Evolutionary conservation across 129 eudicot genomes (phyloP).

Genomic region (Escallonia herrerae): DNA sequence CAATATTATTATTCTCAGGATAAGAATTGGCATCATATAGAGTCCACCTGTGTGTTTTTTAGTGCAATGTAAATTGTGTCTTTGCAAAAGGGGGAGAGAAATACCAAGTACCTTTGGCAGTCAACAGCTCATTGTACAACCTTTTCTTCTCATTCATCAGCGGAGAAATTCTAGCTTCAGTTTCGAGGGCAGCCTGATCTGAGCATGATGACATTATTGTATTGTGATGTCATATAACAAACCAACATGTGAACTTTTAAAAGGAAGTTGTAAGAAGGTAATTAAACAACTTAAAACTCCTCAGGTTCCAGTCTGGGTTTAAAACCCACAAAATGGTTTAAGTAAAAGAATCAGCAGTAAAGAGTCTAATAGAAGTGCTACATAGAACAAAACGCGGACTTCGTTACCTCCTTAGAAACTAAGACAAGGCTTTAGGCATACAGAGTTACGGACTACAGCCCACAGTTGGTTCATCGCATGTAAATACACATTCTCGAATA

Average conservation of each 20-base stretch:
- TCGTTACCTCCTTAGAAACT: too few relatives aligned
- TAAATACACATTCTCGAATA: too few relatives aligned
- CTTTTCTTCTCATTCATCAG: slow-evolving; percentile 74
- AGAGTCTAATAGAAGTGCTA: too few relatives aligned
- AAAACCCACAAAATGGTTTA: too few relatives aligned
- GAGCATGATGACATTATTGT: slow-evolving; percentile 28
- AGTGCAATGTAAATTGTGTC: slow-evolving; percentile 3
- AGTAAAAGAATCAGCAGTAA: too few relatives aligned
- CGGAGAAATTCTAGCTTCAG: slow-evolving; percentile 81
- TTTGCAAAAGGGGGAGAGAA: slow-evolving; percentile 2
- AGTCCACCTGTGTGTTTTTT: too few relatives aligned
- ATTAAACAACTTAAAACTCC: neutral
- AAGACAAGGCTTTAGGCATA: too few relatives aligned
- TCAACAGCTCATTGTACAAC: slow-evolving; percentile 73
- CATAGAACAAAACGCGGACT: too few relatives aligned
- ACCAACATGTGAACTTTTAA: neutral
- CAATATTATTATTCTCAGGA: slow-evolving; percentile 4
- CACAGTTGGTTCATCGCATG: too few relatives aligned
- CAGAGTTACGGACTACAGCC: too few relatives aligned
- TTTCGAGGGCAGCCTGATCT: slow-evolving; percentile 95
- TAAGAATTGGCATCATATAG: neutral
- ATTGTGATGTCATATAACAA: slow-evolving; percentile 10
- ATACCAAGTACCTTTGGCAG: slow-evolving; percentile 68
- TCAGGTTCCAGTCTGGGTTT: neutral
- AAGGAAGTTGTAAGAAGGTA: slow-evolving; percentile 6